Conservation (phyloP, 805 yeast genomes). For the Starmerella vitae region DNA sequence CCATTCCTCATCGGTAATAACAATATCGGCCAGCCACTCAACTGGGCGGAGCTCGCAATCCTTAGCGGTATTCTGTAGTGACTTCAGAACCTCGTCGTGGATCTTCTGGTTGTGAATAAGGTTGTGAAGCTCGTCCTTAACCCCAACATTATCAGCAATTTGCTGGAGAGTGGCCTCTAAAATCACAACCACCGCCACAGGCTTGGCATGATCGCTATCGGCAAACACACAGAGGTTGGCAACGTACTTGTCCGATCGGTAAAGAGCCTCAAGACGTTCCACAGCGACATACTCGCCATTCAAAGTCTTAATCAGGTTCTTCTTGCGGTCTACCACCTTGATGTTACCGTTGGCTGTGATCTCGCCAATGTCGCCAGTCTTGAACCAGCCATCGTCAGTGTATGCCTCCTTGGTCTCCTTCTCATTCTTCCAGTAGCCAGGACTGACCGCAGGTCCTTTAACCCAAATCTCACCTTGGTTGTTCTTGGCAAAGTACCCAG, state of each 20-base stretch:
- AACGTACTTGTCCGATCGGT: conserved; percentile 69
- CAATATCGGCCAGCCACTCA: conserved; percentile 69
- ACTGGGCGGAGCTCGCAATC: conserved; percentile 71
- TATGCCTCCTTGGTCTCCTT: conserved; percentile 67
- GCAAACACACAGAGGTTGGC: conserved; percentile 86
- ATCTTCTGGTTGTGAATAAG: conserved; percentile 38
- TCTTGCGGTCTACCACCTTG: conserved; percentile 80
- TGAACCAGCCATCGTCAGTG: conserved; percentile 82
- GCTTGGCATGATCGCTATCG: conserved; percentile 75
- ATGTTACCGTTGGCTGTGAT: conserved; percentile 74
- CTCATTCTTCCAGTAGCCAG: conserved; percentile 70
- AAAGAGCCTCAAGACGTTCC: conserved; percentile 83
- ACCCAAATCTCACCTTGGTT: conserved; percentile 87
- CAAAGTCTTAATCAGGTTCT: conserved; percentile 87
- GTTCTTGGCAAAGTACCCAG: conserved; percentile 80
- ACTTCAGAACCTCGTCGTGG: conserved; percentile 38
- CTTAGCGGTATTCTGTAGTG: conserved; percentile 62
- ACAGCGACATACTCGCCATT: conserved; percentile 97
- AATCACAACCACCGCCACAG: conserved; percentile 82
- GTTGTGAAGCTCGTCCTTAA: conserved; percentile 24
- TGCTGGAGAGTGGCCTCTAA: conserved; percentile 51
- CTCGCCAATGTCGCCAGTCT: conserved; percentile 93
- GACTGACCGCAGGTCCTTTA: conserved; percentile 56
- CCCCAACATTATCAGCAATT: conserved; percentile 44
- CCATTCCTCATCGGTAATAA: conserved; percentile 83